Percentiles rank a stretch among this genome's conserved stretches.
Evolutionary conservation across 2,329 filamentous ascomycete species (phyloP).

Genomic region (Sporothrix brasiliensis): DNA sequence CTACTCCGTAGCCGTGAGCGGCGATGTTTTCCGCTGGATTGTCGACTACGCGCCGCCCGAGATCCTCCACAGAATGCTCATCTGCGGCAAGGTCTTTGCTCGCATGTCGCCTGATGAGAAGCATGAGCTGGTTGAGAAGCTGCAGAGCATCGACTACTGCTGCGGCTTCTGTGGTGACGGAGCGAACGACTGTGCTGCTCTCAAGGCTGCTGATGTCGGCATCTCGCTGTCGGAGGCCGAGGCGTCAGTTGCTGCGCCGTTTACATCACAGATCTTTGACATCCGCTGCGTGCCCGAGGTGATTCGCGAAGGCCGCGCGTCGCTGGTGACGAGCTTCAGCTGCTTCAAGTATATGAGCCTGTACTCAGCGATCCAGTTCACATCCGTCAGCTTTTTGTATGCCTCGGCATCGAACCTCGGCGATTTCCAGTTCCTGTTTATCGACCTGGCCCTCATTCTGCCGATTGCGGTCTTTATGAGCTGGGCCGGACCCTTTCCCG

Average conservation of each 20-base stretch:
- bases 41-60: slow-evolving; percentile 86
- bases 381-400: slow-evolving; percentile 94
- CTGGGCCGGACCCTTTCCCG: slow-evolving; percentile 83
- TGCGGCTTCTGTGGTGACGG: slow-evolving; percentile 96
- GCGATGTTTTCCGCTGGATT: slow-evolving; percentile 96
- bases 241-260: slow-evolving; percentile 96
- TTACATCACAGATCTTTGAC: slow-evolving; percentile 93
- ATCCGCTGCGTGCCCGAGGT: slow-evolving; percentile 93
- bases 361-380: slow-evolving; percentile 99
- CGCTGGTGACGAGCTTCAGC: slow-evolving; percentile 96
- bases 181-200: slow-evolving; percentile 93
- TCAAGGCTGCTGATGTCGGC: slow-evolving; percentile 96
- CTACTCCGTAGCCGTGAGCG: slow-evolving; percentile 85
- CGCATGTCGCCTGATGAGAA: slow-evolving; percentile 99
- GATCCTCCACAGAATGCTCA: slow-evolving; percentile 79
- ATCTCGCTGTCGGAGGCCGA: slow-evolving; percentile 97
- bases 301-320: slow-evolving; percentile 89
- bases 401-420: slow-evolving; percentile 90
- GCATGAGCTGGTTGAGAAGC: slow-evolving; percentile 93
- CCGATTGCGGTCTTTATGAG: slow-evolving; percentile 99
- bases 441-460: slow-evolving; percentile 87
- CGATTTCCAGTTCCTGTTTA: slow-evolving; percentile 96
- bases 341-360: slow-evolving; percentile 99
- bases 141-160: slow-evolving; percentile 94
- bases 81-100: slow-evolving; percentile 89